A percentile compares a stretch with the other conserved stretches of the same genome.
Conservation (phyloP, 2,329 filamentous ascomycete species). For the Colletotrichum australisinense region DNA sequence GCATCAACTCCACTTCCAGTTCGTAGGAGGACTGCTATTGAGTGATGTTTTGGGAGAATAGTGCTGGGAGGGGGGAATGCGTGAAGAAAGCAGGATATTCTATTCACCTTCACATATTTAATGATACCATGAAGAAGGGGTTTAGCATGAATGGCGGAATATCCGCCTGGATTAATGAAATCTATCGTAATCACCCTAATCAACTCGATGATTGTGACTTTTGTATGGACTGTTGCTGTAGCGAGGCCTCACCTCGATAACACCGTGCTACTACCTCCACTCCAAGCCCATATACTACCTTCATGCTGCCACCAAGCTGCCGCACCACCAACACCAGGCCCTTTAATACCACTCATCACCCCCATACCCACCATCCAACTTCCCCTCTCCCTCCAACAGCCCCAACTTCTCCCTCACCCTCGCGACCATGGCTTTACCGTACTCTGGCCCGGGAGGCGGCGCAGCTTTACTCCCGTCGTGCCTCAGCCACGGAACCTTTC, state of each 20-base stretch:
- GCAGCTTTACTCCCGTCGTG: slow-evolving; percentile 38
- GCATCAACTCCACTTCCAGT: slow-evolving; percentile 51
- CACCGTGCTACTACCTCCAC: too few species aligned
- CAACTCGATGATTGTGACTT: neutral
- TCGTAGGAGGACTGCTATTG: neutral
- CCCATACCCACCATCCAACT: slow-evolving; percentile 34
- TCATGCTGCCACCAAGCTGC: too few species aligned
- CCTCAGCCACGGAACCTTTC: slow-evolving; percentile 40
- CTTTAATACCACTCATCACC: slow-evolving; percentile 38
- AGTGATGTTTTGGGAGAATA: neutral
- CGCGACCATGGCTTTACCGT: slow-evolving; percentile 40
- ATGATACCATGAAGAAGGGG: slow-evolving; percentile 19
- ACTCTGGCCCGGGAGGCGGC: slow-evolving; percentile 42
- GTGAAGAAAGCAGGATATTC: neutral
- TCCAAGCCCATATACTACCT: too few species aligned
- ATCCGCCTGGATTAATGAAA: slow-evolving; percentile 1
- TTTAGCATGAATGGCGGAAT: neutral
- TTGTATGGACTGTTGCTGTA: too few species aligned
- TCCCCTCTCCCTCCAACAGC: slow-evolving; percentile 38
- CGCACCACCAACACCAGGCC: neutral
- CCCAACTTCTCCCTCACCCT: slow-evolving; percentile 40
- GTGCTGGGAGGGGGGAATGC: neutral
- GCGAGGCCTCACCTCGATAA: too few species aligned
- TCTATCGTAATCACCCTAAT: neutral
- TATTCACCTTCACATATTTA: slow-evolving; percentile 5